These are phyloP conservation scores for Sphagnum contortum DNA, from an alignment of 225 moss, liverwort and hornwort species.

Conservation along the genomic window DNA sequence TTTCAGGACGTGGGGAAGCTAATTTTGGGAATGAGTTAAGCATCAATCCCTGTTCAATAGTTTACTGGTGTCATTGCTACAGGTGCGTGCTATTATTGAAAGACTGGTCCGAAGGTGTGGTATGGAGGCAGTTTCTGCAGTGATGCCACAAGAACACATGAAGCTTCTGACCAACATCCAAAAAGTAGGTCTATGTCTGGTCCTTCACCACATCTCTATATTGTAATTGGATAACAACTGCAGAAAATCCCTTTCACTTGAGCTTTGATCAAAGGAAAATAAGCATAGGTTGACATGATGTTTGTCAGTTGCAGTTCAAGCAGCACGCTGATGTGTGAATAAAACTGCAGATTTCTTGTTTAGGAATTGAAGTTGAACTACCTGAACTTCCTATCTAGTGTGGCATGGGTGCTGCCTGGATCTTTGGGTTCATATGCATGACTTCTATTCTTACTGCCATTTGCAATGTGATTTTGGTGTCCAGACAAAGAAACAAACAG, in stretches of 20 bases:
- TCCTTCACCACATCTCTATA: neutral
- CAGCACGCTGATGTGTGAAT: too few species aligned
- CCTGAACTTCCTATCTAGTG: too few species aligned
- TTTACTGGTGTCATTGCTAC: neutral
- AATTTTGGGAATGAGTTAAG: too few species aligned
- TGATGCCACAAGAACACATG: constrained; percentile 93
- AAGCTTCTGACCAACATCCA: constrained; percentile 91
- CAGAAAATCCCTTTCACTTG: neutral
- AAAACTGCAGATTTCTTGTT: too few species aligned
- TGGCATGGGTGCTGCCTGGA: too few species aligned
- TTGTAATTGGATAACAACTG: neutral
- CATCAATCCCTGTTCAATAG: too few species aligned
- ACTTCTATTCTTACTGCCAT: too few species aligned
- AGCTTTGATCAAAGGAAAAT: neutral
- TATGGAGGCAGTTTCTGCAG: constrained; percentile 73
- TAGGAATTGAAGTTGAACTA: too few species aligned
- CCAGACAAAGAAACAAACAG: constrained; percentile 75
- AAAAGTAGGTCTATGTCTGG: constrained; percentile 32
- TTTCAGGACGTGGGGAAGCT: too few species aligned
- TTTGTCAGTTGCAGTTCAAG: too few species aligned
- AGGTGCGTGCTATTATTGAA: constrained; percentile 83
- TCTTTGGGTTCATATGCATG: too few species aligned
- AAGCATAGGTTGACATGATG: too few species aligned
- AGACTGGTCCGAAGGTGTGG: constrained; percentile 94
- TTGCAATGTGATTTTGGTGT: neutral